Evolutionary conservation across 495 filamentous ascomycete genomes (phyloP), one percentile per base, ranked within the genome.

Genomic region (Aspergillus saccharolyticus): DNA sequence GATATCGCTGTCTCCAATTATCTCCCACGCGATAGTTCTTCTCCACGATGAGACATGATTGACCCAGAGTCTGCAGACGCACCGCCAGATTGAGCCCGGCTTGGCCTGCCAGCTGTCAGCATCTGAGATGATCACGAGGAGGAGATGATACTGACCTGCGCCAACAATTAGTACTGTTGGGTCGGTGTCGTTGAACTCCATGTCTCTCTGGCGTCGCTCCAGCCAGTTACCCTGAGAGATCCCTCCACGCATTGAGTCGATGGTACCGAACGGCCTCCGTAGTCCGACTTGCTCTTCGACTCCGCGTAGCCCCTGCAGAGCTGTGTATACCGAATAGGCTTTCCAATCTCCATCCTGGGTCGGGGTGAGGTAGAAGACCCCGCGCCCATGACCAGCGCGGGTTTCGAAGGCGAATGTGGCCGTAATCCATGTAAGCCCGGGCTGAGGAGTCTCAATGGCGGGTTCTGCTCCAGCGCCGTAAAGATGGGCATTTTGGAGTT

Each of bases 1-100:
- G 66, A 54, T 80, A 80, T 46, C 89, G 77, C 19, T 86, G 86
- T 20, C 88, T 78, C 89, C 89, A 93, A 64, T 87, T 90, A 63
- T 90, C 89, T 9, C 89, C 89, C 8, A 91, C 71, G 0, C 82
- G 69, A 25, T 80, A 77, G 59, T 87, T 84, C 44, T 72, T 74
- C 61, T 93, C 89, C 45, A 91, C 78, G 19, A 88, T 76, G 20
- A 93, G 73, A 8, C 80, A 70, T 5, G 81, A 69, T 1, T 91
- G 70, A n/a, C 79, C 75, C 12, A 93, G 75, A 66, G 85, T 83
- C 63, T 90, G 84, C 20, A 91, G 75, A 9, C 89, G 80, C 25
- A 88, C 88, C 22, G 79, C 79, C 30, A 82, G 75, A 4, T 85
- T 85, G 20, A 93, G 73, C 12, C 78, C 77, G 20, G 77, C 70